These are phyloP conservation scores for Blastocystis sp. DNA, from an alignment of 352 stramenopile genomes.

Conservation along the genomic window DNA sequence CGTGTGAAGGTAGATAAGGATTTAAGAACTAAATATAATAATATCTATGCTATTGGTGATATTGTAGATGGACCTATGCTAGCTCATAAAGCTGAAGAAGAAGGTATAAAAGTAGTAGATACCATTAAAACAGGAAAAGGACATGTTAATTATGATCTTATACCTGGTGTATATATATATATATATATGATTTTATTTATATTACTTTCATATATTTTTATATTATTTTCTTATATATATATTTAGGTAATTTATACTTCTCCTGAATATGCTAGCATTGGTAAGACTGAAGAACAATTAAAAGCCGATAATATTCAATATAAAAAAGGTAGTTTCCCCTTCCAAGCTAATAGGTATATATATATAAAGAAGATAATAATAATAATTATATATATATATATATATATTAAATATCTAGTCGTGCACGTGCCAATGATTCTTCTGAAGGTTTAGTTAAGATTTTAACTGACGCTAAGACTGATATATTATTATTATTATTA, in stretches of 20 bases:
- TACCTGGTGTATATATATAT: slow-evolving; percentile 94
- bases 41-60: slow-evolving; percentile 86
- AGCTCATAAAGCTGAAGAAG: slow-evolving; percentile 96
- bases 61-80: slow-evolving; percentile 93
- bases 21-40: slow-evolving; percentile 74
- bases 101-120: slow-evolving; percentile 87
- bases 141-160: slow-evolving; percentile 96
- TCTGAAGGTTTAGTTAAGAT: slow-evolving; percentile 90
- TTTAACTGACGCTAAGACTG: slow-evolving; percentile 77
- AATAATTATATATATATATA: no score
- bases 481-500: not conserved
- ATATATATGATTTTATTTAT: no score
- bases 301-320: slow-evolving; percentile 76
- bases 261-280: slow-evolving; percentile 68
- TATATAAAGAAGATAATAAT: no score
- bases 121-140: slow-evolving; percentile 81
- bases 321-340: slow-evolving; percentile 90
- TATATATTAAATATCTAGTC: no score
- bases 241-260: slow-evolving; percentile 72
- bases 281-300: slow-evolving; percentile 89
- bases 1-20: slow-evolving; percentile 85
- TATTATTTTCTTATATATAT: no score
- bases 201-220: no score
- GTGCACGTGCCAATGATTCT: slow-evolving; percentile 72
- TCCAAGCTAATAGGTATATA: slow-evolving; percentile 91